Conservation (phyloP, 345 rosid genomes). For the Citrus australasica region DNA sequence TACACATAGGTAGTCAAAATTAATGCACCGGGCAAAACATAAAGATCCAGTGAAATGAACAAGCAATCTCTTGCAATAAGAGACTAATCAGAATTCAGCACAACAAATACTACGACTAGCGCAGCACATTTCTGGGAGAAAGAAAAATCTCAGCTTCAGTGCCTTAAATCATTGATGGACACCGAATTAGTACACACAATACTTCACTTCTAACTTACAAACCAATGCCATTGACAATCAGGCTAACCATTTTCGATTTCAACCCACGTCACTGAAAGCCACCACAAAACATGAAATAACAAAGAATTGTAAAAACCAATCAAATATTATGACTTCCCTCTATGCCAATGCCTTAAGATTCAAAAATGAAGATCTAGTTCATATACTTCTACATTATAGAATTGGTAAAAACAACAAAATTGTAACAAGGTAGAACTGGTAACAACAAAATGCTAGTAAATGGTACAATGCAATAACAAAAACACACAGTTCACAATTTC, state of each 20-base stretch:
- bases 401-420: background rate
- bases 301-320: background rate
- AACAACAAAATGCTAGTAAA: background rate
- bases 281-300: background rate
- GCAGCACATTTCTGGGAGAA: background rate
- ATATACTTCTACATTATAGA: background rate
- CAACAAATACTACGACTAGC: background rate
- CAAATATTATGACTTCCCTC: background rate
- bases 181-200: background rate
- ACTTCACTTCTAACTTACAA: background rate
- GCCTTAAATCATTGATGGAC: background rate
- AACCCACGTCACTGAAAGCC: background rate
- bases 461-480: background rate
- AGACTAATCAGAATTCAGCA: background rate
- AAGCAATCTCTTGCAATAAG: background rate
- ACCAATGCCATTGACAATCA: constrained; percentile 6
- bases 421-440: background rate
- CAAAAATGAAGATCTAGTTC: constrained; percentile 1
- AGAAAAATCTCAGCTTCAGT: background rate
- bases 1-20: background rate
- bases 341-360: background rate
- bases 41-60: background rate
- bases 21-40: background rate
- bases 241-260: background rate
- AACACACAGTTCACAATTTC: background rate